Evolutionary conservation across 768 basidiomycete species (phyloP).

Genomic region (Pisolithus marmoratus): DNA sequence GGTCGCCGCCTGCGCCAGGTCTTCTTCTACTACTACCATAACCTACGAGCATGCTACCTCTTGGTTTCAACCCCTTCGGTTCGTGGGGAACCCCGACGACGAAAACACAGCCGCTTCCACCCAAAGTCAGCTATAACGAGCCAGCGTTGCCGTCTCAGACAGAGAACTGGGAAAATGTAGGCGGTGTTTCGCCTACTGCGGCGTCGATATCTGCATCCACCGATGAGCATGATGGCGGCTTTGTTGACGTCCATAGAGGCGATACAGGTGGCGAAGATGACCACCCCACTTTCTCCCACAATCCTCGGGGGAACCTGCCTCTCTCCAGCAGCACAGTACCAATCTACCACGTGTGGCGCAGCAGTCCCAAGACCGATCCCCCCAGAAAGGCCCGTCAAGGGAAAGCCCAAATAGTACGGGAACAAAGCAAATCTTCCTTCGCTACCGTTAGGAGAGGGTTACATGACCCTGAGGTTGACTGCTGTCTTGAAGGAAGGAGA

Average conservation of each 20-base stretch:
- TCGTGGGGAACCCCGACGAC: background rate
- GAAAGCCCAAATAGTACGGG: background rate
- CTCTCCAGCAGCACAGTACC: background rate
- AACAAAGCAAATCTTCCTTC: background rate
- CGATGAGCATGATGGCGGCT: constrained; percentile 3
- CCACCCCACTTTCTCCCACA: background rate
- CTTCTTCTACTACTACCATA: background rate
- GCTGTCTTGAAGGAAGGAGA: constrained; percentile 18
- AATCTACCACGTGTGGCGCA: background rate
- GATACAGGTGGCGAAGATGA: background rate
- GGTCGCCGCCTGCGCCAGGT: background rate
- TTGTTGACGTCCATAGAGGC: constrained; percentile 2
- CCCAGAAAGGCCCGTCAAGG: background rate
- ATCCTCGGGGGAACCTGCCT: background rate
- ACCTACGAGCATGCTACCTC: background rate
- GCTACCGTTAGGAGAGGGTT: background rate
- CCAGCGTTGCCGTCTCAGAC: background rate
- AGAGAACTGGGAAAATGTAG: background rate
- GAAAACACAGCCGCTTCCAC: background rate
- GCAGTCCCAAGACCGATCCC: too few relatives aligned
- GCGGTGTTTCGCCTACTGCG: background rate
- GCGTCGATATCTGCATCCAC: background rate
- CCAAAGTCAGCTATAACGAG: background rate
- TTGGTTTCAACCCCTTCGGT: background rate
- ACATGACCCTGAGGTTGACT: background rate